Evolutionary conservation across 305 asterid species (phyloP).

Genomic region (Ilex paraguariensis): DNA sequence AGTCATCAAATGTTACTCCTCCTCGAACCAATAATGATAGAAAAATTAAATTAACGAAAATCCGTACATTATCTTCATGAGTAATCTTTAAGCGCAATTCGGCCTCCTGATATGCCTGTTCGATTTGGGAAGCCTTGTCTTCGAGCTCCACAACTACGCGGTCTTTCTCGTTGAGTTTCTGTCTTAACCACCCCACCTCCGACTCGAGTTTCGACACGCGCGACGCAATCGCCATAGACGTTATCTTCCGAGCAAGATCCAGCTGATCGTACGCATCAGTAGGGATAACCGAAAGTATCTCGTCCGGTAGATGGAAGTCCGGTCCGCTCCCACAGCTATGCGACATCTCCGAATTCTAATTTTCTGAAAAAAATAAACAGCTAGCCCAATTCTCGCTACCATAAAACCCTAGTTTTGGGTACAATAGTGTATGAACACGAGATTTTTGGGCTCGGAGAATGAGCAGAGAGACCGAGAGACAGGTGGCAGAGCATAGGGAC

Average conservation of each 20-base stretch:
- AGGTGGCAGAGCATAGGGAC: not conserved
- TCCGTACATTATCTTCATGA: slow-evolving; percentile 70
- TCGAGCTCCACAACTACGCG: slow-evolving; percentile 51
- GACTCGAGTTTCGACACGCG: slow-evolving; percentile 78
- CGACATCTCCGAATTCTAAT: slow-evolving; percentile 31
- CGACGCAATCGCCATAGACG: slow-evolving; percentile 96
- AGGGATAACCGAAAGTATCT: slow-evolving; percentile 72
- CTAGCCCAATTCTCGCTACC: not conserved
- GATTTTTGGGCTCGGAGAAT: not conserved
- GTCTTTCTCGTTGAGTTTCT: slow-evolving; percentile 61
- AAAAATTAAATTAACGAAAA: not conserved
- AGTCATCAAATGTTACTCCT: no score
- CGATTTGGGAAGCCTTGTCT: slow-evolving; percentile 54
- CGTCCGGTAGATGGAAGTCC: slow-evolving; percentile 65
- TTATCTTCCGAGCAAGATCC: slow-evolving; percentile 98
- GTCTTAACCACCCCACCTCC: slow-evolving; percentile 53
- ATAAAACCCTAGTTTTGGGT: not conserved
- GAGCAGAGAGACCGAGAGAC: not conserved
- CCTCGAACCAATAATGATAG: not conserved
- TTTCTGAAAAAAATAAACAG: not conserved
- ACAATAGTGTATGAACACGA: not conserved
- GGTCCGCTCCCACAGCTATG: slow-evolving; percentile 41
- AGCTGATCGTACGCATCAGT: slow-evolving; percentile 90
- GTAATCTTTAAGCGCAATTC: slow-evolving; percentile 58
- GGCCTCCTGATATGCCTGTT: slow-evolving; percentile 51